These are phyloP conservation scores for Alternaria longipes DNA, from an alignment of 2,329 filamentous ascomycete species.

Conservation along the genomic window DNA sequence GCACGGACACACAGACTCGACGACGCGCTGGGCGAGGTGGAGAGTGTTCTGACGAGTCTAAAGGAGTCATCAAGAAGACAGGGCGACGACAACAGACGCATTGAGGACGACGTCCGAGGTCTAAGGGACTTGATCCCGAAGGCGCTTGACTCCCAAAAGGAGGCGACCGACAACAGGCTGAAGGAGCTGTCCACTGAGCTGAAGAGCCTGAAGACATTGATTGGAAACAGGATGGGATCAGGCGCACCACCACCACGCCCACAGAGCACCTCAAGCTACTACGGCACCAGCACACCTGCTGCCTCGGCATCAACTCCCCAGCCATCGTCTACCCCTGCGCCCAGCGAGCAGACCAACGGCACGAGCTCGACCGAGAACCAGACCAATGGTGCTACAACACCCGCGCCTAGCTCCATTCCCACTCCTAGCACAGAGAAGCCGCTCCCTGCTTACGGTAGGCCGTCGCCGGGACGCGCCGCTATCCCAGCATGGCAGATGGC, in stretches of 20 bases:
- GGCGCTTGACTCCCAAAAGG: conserved; percentile 87
- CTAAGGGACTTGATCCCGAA: conserved; percentile 88
- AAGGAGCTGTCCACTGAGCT: conserved; percentile 88
- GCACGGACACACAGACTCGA: conserved; percentile 85
- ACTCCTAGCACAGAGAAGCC: conserved; percentile 43
- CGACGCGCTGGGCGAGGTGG: conserved; percentile 80
- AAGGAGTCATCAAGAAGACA: conserved; percentile 82
- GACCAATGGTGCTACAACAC: conserved; percentile 27
- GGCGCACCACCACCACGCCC: conserved; percentile 38
- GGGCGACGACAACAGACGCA: conserved; percentile 85
- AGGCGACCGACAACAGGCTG: conserved; percentile 79
- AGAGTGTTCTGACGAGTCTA: conserved; percentile 80
- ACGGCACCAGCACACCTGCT: conserved; percentile 30
- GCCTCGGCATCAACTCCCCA: conserved; percentile 30
- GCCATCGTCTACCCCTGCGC: conserved; percentile 24
- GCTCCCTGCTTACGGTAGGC: conserved; percentile 44
- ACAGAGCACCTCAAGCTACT: conserved; percentile 35
- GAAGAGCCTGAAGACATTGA: conserved; percentile 88
- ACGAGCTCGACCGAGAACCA: conserved; percentile 30
- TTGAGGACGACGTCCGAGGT: conserved; percentile 84
- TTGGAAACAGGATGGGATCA: conserved; percentile 68
- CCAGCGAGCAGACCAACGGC: conserved; percentile 34
- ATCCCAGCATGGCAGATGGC: conserved; percentile 66
- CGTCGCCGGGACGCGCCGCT: conserved; percentile 51
- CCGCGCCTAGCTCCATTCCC: conserved; percentile 19